phyloP scores from a whole-genome alignment of 2,329 filamentous ascomycete species.

The Orbilia quercus region DNA sequence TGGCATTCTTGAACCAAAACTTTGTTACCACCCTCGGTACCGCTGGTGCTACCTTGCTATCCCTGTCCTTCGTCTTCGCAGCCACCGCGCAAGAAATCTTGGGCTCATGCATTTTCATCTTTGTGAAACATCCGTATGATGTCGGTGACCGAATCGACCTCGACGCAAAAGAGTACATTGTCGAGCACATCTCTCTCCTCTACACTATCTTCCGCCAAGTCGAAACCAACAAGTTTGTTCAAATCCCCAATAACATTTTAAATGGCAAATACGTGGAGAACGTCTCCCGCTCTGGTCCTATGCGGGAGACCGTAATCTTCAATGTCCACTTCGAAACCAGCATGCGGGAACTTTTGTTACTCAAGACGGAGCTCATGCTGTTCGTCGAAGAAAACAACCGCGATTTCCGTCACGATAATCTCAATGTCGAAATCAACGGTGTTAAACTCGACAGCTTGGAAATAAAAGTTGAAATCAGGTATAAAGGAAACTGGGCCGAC shows the following conservation, averaged over 20 bases:
- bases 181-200: slow-evolving; percentile 92
- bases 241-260: slow-evolving; percentile 90
- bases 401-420: slow-evolving; percentile 83
- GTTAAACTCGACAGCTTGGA: slow-evolving; percentile 89
- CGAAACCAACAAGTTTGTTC: slow-evolving; percentile 79
- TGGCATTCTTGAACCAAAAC: slow-evolving; percentile 86
- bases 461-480: slow-evolving; percentile 73
- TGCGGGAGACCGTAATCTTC: slow-evolving; percentile 85
- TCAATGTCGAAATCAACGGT: slow-evolving; percentile 80
- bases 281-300: slow-evolving; percentile 86
- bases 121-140: slow-evolving; percentile 98
- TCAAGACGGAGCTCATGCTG: slow-evolving; percentile 83
- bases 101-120: slow-evolving; percentile 98
- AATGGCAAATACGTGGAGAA: slow-evolving; percentile 98
- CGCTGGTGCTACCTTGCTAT: slow-evolving; percentile 89
- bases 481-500: slow-evolving; percentile 75
- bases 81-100: slow-evolving; percentile 92
- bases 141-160: slow-evolving; percentile 95
- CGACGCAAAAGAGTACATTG: slow-evolving; percentile 72
- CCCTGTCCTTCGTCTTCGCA: slow-evolving; percentile 95
- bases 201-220: slow-evolving; percentile 92
- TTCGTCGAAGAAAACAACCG: slow-evolving; percentile 92
- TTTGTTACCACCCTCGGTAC: slow-evolving; percentile 88
- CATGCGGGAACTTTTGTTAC: slow-evolving; percentile 63
- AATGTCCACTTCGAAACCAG: slow-evolving; percentile 86